phyloP scores from a whole-genome alignment of 495 filamentous ascomycete genomes.

The Talaromyces ruber region DNA sequence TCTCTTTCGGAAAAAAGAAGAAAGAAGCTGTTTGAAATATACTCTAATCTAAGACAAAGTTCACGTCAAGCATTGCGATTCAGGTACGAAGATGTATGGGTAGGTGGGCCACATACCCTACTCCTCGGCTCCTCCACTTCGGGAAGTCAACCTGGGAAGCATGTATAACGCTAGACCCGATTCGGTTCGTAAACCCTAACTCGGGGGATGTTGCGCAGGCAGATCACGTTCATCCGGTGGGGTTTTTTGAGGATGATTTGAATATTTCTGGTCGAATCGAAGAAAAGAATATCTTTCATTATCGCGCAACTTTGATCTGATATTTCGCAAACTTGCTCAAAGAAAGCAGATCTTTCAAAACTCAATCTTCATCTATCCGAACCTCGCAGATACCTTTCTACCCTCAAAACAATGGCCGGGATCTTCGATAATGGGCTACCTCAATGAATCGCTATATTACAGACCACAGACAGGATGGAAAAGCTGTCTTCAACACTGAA shows the following conservation, averaged over 20 bases:
- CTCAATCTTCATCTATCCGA: background rate
- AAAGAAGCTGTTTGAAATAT: background rate
- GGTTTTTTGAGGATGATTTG: background rate
- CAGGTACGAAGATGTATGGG: background rate
- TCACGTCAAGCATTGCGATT: background rate
- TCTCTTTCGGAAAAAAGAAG: background rate
- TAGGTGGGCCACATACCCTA: background rate
- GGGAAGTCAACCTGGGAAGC: background rate
- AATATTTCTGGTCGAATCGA: no score
- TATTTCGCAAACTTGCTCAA: background rate
- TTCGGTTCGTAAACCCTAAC: background rate
- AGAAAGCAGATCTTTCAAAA: background rate
- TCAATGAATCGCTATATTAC: slow-evolving; percentile 31
- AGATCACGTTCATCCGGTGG: background rate
- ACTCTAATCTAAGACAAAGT: background rate
- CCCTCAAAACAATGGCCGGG: background rate
- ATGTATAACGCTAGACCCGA: background rate
- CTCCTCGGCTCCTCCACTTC: slow-evolving; percentile 1
- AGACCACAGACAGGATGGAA: slow-evolving; percentile 23
- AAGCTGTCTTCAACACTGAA: slow-evolving; percentile 25
- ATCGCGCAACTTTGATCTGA: background rate
- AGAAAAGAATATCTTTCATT: no score
- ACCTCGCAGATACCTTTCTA: background rate
- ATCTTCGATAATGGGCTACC: slow-evolving; percentile 13
- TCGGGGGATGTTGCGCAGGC: no score